Evolutionary conservation across 1,284 basidiomycete species (phyloP).

Genomic region (Flammula alnicola): DNA sequence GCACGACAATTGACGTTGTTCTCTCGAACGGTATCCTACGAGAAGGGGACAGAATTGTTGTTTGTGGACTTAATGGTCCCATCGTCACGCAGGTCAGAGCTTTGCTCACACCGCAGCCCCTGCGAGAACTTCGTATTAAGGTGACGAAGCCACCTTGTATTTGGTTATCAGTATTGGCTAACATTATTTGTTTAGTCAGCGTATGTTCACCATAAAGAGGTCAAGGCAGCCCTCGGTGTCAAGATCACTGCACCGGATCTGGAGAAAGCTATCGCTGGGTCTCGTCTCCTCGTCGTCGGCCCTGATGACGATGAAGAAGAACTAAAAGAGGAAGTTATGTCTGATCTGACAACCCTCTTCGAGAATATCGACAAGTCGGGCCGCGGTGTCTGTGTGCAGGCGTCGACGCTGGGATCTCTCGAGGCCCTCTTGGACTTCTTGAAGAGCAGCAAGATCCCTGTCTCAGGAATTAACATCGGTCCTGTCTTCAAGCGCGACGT

Average conservation of each 20-base stretch:
- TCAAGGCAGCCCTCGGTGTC: constrained; percentile 97
- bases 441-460: constrained; percentile 94
- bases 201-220: constrained; percentile 98
- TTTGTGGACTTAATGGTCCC: constrained; percentile 97
- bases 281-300: constrained; percentile 88
- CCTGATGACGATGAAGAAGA: constrained; percentile 98
- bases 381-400: constrained; percentile 96
- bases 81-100: constrained; percentile 97
- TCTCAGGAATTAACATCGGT: constrained; percentile 97
- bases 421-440: constrained; percentile 98
- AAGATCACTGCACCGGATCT: constrained; percentile 96
- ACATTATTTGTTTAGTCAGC: constrained; percentile 63
- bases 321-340: constrained; percentile 95
- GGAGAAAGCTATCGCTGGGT: constrained; percentile 99
- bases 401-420: constrained; percentile 95
- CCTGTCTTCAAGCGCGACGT: constrained; percentile 97
- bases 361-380: constrained; percentile 95
- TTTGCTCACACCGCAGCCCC: constrained; percentile 93
- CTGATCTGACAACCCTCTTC: constrained; percentile 89
- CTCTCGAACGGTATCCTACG: constrained; percentile 93
- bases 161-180: constrained; percentile 10
- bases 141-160: constrained; percentile 43
- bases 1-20: constrained; percentile 98
- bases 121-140: constrained; percentile 97
- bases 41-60: constrained; percentile 95